These are phyloP conservation scores for Diaporthe sp. DNA, from an alignment of 2,329 filamentous ascomycete genomes.

Conservation along the genomic window DNA sequence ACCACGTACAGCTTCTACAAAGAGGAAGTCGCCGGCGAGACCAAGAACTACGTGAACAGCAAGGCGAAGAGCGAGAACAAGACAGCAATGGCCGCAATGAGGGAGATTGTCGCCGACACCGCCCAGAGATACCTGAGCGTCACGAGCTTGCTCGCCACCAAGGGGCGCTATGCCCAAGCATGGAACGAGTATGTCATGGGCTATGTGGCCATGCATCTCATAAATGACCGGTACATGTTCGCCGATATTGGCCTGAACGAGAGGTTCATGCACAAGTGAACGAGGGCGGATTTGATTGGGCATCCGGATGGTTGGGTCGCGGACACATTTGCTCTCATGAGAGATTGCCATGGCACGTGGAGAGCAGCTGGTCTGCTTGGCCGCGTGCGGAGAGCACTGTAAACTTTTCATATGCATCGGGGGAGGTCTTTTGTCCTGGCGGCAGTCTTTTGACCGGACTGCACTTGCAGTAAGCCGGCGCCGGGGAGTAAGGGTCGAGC, in stretches of 20 bases:
- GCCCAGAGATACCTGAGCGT: conserved; percentile 36
- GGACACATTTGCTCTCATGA: too few relatives aligned
- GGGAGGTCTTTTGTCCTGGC: too few relatives aligned
- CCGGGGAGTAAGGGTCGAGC: neutral
- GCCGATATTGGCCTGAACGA: conserved; percentile 30
- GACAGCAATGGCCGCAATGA: neutral
- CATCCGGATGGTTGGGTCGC: too few relatives aligned
- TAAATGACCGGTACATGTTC: conserved; percentile 32
- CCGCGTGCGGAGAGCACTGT: neutral
- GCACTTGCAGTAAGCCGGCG: neutral
- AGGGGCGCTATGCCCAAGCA: conserved; percentile 37
- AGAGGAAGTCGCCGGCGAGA: conserved; percentile 42
- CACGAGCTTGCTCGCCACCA: conserved; percentile 36
- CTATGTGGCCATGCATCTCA: conserved; percentile 39
- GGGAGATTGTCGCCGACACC: conserved; percentile 30
- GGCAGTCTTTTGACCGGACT: neutral
- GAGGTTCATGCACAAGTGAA: conserved; percentile 13
- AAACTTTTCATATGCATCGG: neutral
- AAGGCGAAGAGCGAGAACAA: conserved; percentile 33
- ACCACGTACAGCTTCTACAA: conserved; percentile 41
- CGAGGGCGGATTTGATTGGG: neutral
- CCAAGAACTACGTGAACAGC: conserved; percentile 42
- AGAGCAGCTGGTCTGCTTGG: neutral
- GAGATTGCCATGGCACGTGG: too few relatives aligned
- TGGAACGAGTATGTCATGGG: conserved; percentile 43